These are phyloP conservation scores for Tylopilus felleus DNA, from an alignment of 768 basidiomycete species.

Conservation along the genomic window DNA sequence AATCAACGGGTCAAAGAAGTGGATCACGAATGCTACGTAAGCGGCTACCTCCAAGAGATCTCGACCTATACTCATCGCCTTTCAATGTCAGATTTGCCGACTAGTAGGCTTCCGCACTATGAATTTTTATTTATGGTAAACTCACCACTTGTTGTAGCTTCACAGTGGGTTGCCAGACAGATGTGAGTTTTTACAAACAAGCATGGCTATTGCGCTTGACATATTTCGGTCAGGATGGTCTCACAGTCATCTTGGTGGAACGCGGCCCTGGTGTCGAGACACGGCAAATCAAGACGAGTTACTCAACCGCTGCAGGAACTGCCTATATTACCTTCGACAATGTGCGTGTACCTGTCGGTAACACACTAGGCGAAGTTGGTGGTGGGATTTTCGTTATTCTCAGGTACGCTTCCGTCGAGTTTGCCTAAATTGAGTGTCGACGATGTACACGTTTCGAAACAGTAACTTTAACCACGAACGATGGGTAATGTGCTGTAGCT, in stretches of 20 bases:
- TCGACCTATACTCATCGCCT: constrained; percentile 1
- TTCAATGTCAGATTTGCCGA: constrained; percentile 39
- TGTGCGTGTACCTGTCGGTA: constrained; percentile 81
- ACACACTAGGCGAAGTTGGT: constrained; percentile 67
- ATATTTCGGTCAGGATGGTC: constrained; percentile 40
- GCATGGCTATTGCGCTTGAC: constrained; percentile 22
- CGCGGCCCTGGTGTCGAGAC: constrained; percentile 62
- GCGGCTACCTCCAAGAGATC: constrained; percentile 10
- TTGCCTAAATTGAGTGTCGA: neutral
- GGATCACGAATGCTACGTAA: constrained; percentile 59
- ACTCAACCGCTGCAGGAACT: constrained; percentile 86
- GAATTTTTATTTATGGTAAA: neutral
- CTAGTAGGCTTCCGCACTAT: constrained; percentile 15
- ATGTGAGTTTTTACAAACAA: constrained; percentile 30
- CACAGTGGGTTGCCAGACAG: constrained; percentile 56
- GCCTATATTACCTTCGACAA: constrained; percentile 80
- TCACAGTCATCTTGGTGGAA: constrained; percentile 66
- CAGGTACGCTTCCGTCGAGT: constrained; percentile 33
- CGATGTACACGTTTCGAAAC: constrained; percentile 11
- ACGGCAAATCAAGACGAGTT: constrained; percentile 74
- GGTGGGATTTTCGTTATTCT: constrained; percentile 62
- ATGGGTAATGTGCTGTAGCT: constrained; percentile 85
- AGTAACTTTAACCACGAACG: constrained; percentile 95
- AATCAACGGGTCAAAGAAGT: constrained; percentile 75
- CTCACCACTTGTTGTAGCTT: constrained; percentile 42